phyloP scores from a whole-genome alignment of 129 eudicot genomes.

The Flaveria linearis region DNA sequence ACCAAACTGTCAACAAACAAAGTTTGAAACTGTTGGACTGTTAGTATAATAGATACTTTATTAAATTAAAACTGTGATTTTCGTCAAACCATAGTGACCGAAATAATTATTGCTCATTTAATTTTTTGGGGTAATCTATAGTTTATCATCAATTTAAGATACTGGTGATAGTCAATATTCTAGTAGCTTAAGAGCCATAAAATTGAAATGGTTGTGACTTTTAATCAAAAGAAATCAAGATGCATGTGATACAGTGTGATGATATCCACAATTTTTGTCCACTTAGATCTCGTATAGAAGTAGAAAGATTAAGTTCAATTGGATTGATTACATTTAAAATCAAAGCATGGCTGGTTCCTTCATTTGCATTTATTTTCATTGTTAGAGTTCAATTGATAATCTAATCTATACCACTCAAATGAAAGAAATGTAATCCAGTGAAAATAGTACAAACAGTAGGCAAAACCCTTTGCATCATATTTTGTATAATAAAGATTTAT shows the following conservation, averaged over 20 bases:
- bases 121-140: too few relatives aligned
- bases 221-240: neutral
- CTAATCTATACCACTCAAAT: neutral
- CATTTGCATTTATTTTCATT: neutral
- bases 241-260: neutral
- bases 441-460: neutral
- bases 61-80: too few relatives aligned
- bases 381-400: neutral
- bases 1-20: too few relatives aligned
- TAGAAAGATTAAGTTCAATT: neutral
- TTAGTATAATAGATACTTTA: too few relatives aligned
- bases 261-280: neutral
- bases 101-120: too few relatives aligned
- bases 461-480: slow-evolving; percentile 13
- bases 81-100: too few relatives aligned
- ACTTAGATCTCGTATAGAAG: neutral
- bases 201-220: neutral
- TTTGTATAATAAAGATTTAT: neutral
- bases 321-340: neutral
- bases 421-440: neutral
- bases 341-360: neutral
- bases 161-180: too few relatives aligned
- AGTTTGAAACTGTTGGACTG: too few relatives aligned
- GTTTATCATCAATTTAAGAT: too few relatives aligned
- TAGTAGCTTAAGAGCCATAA: too few relatives aligned